Base-by-base conservation (phyloP, 768 basidiomycete genomes). In the Boletus tylopilopsis region DNA sequence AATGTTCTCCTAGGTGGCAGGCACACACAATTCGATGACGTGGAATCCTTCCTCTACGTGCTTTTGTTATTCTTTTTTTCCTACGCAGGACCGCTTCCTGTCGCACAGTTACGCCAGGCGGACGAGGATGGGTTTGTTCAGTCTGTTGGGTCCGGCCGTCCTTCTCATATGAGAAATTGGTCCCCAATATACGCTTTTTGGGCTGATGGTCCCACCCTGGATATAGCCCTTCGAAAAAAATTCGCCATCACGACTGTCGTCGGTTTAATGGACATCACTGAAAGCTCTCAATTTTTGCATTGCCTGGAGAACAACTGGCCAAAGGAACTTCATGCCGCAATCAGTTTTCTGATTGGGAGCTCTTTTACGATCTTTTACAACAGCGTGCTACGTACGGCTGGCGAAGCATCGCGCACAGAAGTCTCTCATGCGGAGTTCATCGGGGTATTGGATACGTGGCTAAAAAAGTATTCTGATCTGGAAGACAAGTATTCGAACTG, bases 11-110 rank as follows among this genome's bases (percentile, higher is more conserved):
- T 11, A 12, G 45, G 45, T 15, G 16, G n/a, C 3, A 47, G 7
- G n/a, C 37, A 47, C 16, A 47, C 45, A 3, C 45, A 47, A 7
- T 47, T 47, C 24, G 44, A 45, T 21, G 45, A 47, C 15, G 15
- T 34, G n/a, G 33, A 34, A 13, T 34, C 33, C 15, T 34, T 47
- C n/a, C 23, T 45, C 22, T 45, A 45, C 13, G 43, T 45, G 16
- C 43, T 45, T 18, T 13, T 45, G 2, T 18, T 34, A 16, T 34
- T 34, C n/a, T 34, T 34, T n/a, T 34, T 34, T 16, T 34, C 33
- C 1, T 34, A 34, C 2, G 33, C 33, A 7, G 33, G 33, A 3
- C 4, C 33, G 0, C 33, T 34, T n/a, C 13, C 33, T n/a, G 7
- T 1, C 7, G 2, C n/a, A 16, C 15, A 34, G n/a, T n/a, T 34